Conservation (phyloP, 148 eudicot genomes). For the Vaccinium macrocarpon region DNA sequence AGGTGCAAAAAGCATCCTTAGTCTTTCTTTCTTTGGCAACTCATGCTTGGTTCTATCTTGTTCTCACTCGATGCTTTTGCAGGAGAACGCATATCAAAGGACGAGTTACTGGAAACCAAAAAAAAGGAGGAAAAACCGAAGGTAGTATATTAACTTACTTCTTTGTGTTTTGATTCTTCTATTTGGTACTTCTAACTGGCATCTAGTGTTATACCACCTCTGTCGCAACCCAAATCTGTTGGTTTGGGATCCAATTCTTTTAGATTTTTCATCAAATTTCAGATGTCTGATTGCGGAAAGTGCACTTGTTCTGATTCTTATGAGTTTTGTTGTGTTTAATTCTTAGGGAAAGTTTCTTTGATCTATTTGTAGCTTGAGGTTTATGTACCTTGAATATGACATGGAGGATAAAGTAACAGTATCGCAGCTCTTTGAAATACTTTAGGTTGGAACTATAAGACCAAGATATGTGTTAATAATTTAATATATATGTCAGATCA, state of each 20-base stretch:
- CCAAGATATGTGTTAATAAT: neutral
- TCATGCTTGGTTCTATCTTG: neutral
- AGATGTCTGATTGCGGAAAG: neutral
- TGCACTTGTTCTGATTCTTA: neutral
- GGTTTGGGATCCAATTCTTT: neutral
- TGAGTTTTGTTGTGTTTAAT: neutral
- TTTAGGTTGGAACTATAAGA: neutral
- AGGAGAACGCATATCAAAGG: conserved; percentile 82
- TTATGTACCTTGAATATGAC: neutral
- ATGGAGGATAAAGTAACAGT: neutral
- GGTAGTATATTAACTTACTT: conserved; percentile 42
- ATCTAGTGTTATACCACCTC: neutral
- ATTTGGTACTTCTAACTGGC: neutral
- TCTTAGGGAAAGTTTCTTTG: neutral
- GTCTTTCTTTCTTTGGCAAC: neutral
- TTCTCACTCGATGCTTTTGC: conserved; percentile 21
- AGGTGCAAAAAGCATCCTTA: conserved; percentile 35
- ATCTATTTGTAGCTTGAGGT: neutral
- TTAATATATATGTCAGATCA: neutral
- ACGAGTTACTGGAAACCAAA: conserved; percentile 53
- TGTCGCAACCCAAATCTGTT: too few species aligned
- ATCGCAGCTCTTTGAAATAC: neutral
- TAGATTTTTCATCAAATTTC: neutral
- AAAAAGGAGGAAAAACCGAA: conserved; percentile 86
- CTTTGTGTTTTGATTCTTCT: neutral